Conservation (phyloP, 2,329 filamentous ascomycete species). For the Alternaria hordeiaustralica region DNA sequence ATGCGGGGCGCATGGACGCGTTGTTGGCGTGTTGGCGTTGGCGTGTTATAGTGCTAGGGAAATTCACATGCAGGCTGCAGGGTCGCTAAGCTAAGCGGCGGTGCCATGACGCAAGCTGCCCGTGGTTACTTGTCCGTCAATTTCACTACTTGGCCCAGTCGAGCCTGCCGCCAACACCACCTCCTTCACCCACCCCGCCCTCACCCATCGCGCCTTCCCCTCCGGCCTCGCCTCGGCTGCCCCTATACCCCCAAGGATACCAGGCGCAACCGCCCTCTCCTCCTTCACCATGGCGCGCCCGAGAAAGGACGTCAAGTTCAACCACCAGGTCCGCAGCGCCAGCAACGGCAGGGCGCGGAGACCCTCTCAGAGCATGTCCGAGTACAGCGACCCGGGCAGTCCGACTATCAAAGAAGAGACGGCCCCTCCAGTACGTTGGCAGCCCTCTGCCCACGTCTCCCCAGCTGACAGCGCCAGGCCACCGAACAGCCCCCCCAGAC, state of each 20-base stretch:
- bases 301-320: slow-evolving; percentile 67
- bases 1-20: slow-evolving; percentile 15
- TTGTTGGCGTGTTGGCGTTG: slow-evolving; percentile 10
- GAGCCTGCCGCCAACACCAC: slow-evolving; percentile 3
- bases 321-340: slow-evolving; percentile 53
- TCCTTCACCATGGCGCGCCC: slow-evolving; percentile 46
- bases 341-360: slow-evolving; percentile 62
- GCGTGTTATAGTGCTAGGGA: neutral
- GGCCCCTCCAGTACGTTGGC: slow-evolving; percentile 14
- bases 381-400: slow-evolving; percentile 66
- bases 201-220: neutral
- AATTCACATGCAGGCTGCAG: slow-evolving; percentile 17
- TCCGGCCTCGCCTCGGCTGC: neutral
- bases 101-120: slow-evolving; percentile 21
- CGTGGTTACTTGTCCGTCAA: slow-evolving; percentile 12
- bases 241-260: neutral
- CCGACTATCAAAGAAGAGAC: slow-evolving; percentile 55
- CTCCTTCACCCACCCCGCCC: slow-evolving; percentile 1
- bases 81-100: slow-evolving; percentile 2
- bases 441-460: neutral
- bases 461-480: slow-evolving; percentile 38
- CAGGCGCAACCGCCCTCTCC: slow-evolving; percentile 9
- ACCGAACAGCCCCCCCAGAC: slow-evolving; percentile 53
- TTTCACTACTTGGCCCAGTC: slow-evolving; percentile 13
- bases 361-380: slow-evolving; percentile 74